Evolutionary conservation across 768 basidiomycete species (phyloP), one percentile per base, ranked within the genome.

Genomic region (Phaeotremella skinneri): DNA sequence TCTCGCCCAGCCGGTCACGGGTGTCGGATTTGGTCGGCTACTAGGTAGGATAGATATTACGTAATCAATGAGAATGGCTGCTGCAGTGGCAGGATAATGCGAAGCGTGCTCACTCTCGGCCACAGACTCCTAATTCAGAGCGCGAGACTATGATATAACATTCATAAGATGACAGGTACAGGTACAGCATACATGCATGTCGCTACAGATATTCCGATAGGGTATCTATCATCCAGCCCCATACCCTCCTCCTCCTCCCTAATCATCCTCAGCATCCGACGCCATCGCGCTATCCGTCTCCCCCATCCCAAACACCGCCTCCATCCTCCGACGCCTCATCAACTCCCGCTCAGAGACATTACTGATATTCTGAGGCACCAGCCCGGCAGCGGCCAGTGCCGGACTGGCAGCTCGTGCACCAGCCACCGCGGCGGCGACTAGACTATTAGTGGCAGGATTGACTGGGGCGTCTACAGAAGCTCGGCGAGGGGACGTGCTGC

Each of bases 331-430:
- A 29, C 80, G 61, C 43, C 78, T 63, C 71, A 92, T 79, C 73
- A 92, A 73, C 68, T 90, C 83, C 52, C 88, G 83, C 66, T 91
- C 81, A 67, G 85, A 79, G 81, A 92, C 86, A 73, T 91, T 75
- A 76, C 89, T 67, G 9, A 70, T 57, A 32, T 52, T 66, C 49
- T 72, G 65, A 1, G 65, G 67, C 2, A 64, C 67, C 7, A 70
- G 56, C 2, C 72, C 69, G 2, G 69, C 69, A 31, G 67, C 66
- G 2, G 69, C 68, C 25, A 71, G 45, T 17, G 67, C 68, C 4
- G 70, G 66, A n/a, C 49, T 56, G 4, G 68, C 69, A 1, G 72
- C 89, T 20, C 80, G 82, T 76, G 90, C 88, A n/a, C 83, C 82
- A 56, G 89, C 89, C 41, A 84, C 85, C 62, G 86, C 84, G 17